phyloP scores from a whole-genome alignment of 441 rosid genomes.

The Pelargonium cotyledonis region DNA sequence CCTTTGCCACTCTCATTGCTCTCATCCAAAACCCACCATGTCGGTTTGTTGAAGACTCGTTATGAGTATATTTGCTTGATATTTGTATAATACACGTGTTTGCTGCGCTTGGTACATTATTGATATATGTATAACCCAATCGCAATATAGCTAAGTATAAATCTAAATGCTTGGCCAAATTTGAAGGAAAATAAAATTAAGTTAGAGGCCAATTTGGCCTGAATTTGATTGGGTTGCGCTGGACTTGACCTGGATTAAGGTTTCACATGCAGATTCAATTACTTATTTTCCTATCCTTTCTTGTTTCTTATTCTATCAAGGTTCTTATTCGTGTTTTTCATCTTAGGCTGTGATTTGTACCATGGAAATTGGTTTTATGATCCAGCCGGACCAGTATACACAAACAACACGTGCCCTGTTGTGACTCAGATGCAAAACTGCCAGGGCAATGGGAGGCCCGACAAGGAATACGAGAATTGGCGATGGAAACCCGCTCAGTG shows the following conservation, averaged over 20 bases:
- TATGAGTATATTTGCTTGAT: background rate
- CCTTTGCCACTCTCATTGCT: background rate
- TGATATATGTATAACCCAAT: no score
- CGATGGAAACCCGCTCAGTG: conserved; percentile 86
- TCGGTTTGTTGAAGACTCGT: background rate
- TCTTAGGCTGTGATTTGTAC: conserved; percentile 70
- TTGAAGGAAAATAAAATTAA: no score
- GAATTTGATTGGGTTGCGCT: no score
- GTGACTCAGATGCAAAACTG: conserved; percentile 96
- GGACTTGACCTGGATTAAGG: no score
- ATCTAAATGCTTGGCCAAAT: background rate
- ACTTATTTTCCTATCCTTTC: background rate
- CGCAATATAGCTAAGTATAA: background rate
- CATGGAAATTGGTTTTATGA: conserved; percentile 85
- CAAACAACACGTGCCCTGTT: conserved; percentile 87
- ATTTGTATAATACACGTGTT: background rate
- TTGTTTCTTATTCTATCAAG: background rate
- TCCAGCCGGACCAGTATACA: conserved; percentile 60
- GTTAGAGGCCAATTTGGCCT: no score
- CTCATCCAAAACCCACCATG: background rate
- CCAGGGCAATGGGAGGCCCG: conserved; percentile 96
- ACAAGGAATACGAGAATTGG: conserved; percentile 86
- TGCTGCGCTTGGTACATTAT: background rate
- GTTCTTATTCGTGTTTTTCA: conserved; percentile 14
- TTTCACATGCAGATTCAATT: background rate